phyloP scores from a whole-genome alignment of 2,329 filamentous ascomycete species.

The Mariannaea elegans region DNA sequence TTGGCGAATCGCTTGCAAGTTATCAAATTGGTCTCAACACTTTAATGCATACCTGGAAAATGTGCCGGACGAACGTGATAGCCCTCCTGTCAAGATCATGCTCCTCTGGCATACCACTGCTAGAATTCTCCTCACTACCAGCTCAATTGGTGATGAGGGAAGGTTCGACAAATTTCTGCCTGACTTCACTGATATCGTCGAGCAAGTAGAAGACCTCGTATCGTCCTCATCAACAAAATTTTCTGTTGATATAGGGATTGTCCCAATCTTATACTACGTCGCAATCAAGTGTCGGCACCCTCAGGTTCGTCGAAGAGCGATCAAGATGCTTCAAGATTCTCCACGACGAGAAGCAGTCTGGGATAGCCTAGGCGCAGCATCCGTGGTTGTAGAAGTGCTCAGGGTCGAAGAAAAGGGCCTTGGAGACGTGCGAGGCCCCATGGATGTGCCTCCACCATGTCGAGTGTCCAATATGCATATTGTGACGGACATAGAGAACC shows the following conservation, averaged over 20 bases:
- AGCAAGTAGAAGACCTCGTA: constrained; percentile 4
- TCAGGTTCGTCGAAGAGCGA: constrained; percentile 15
- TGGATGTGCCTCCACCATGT: constrained; percentile 15
- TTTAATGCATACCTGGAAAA: constrained; percentile 4
- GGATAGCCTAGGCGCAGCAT: constrained; percentile 25
- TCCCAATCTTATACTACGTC: constrained; percentile 27
- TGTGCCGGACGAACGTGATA: not conserved
- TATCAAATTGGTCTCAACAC: constrained; percentile 15
- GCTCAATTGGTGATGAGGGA: constrained; percentile 7
- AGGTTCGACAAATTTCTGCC: constrained; percentile 12
- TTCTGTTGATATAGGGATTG: constrained; percentile 21
- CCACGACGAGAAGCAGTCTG: constrained; percentile 29
- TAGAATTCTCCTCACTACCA: constrained; percentile 14
- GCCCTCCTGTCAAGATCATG: constrained; percentile 20
- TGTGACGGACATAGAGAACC: constrained; percentile 20
- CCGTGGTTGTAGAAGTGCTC: constrained; percentile 14
- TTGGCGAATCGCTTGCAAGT: not conserved
- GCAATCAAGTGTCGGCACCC: constrained; percentile 31
- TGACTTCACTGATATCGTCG: constrained; percentile 18
- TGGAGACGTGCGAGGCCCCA: not conserved
- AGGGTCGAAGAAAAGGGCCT: constrained; percentile 25
- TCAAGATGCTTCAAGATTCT: constrained; percentile 13
- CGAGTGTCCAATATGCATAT: constrained; percentile 18
- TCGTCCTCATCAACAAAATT: constrained; percentile 9
- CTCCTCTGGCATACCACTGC: constrained; percentile 20